Evolutionary conservation across 192 early-diverging fungal genomes (phyloP).

Genomic region (Pilobolus umbonatus): DNA sequence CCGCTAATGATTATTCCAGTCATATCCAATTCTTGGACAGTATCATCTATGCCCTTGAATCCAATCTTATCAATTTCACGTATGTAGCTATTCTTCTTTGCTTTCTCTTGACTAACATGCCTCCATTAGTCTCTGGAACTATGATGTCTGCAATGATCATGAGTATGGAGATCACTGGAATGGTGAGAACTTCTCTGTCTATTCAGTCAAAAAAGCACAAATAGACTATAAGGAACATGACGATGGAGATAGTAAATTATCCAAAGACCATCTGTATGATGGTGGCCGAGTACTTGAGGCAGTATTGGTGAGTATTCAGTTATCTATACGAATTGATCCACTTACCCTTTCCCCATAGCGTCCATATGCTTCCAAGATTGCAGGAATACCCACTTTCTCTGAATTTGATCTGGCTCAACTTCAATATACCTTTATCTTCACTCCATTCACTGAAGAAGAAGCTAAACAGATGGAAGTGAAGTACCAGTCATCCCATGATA

Average conservation of each 20-base stretch:
- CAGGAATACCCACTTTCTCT: constrained; percentile 56
- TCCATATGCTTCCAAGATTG: constrained; percentile 73
- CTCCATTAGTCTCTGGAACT: constrained; percentile 68
- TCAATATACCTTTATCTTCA: constrained; percentile 57
- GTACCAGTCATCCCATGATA: constrained; percentile 6
- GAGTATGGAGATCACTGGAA: constrained; percentile 81
- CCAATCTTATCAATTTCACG: constrained; percentile 73
- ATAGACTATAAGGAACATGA: background rate
- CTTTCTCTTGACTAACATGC: background rate
- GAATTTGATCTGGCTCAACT: constrained; percentile 58
- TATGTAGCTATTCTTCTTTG: constrained; percentile 21
- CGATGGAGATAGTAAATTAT: background rate
- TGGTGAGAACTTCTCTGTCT: constrained; percentile 81
- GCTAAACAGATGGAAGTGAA: background rate
- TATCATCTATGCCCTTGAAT: constrained; percentile 66
- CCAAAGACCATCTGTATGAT: constrained; percentile 42
- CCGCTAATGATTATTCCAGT: constrained; percentile 64
- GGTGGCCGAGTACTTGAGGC: constrained; percentile 79
- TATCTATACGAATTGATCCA: background rate
- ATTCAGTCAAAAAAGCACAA: constrained; percentile 32
- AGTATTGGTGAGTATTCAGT: constrained; percentile 47
- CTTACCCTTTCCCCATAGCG: constrained; percentile 33
- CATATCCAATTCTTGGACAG: constrained; percentile 77
- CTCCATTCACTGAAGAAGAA: constrained; percentile 13
- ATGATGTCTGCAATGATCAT: constrained; percentile 78